Conservation (phyloP, 345 rosid genomes). For the Bruguiera gymnorhiza region DNA sequence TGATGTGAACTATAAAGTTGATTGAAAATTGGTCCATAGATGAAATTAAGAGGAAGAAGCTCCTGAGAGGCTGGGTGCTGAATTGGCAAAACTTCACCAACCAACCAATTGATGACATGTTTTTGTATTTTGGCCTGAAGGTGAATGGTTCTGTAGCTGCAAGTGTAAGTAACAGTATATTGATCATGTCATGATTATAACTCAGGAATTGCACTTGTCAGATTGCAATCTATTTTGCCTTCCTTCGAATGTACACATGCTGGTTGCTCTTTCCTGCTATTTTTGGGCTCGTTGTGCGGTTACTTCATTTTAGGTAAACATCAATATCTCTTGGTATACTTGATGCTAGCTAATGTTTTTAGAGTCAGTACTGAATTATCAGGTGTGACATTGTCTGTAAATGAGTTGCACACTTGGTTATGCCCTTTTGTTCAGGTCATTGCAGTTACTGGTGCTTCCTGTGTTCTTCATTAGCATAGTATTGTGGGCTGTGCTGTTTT, state of each 20-base stretch:
- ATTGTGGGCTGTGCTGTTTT: constrained; percentile 84
- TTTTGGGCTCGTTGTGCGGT: constrained; percentile 54
- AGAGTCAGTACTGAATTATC: constrained; percentile 1
- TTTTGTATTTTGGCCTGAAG: constrained; percentile 82
- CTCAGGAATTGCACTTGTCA: constrained; percentile 25
- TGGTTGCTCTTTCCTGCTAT: constrained; percentile 85
- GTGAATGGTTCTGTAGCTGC: constrained; percentile 30
- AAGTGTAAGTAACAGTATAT: neutral
- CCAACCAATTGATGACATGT: constrained; percentile 82
- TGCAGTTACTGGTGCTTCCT: constrained; percentile 75
- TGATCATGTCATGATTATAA: constrained; percentile 11
- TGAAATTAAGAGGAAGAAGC: constrained; percentile 68
- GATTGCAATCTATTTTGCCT: constrained; percentile 87
- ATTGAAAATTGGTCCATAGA: constrained; percentile 40
- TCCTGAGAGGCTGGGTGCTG: constrained; percentile 72
- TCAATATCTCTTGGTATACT: neutral
- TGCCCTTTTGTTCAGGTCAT: constrained; percentile 44
- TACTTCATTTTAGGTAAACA: constrained; percentile 73
- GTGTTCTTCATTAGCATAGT: constrained; percentile 60
- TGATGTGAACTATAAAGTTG: constrained; percentile 17
- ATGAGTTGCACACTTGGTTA: neutral
- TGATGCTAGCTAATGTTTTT: constrained; percentile 4
- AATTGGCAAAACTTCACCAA: constrained; percentile 67
- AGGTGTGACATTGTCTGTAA: neutral
- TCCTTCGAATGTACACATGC: constrained; percentile 81